Base-by-base conservation (phyloP, 768 basidiomycete genomes). In the Sutorius australiensis region DNA sequence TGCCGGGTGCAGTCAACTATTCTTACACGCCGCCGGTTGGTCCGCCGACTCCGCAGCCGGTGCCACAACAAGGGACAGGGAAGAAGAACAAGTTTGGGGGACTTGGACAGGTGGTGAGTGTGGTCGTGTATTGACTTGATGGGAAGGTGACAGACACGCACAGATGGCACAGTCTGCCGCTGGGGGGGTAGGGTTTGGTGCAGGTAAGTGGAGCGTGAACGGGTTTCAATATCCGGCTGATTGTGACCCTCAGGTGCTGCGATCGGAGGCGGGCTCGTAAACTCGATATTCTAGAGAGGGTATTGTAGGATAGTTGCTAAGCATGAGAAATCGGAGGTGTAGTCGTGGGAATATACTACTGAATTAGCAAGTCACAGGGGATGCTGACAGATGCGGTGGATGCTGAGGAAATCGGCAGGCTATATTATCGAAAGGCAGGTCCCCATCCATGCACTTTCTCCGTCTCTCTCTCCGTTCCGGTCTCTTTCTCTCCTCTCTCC, bases 151-250 rank as follows among this genome's bases (percentile, higher is more conserved):
- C 41, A 21, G 10, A 42, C 2, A 17, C 19, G 30, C 6, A 13
- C 14, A 71, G 70, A 66, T 71, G 64, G 69, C 62, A 5, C 57
- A 63, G 28, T 63, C 71, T 3, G 71, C 72, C 2, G 71, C 66
- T 1, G 67, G 77, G 16, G 80, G 79, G 33, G 67, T 72, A 3
- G 79, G 79, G 1, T 79, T 79, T 46, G 79, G 79, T 17, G 76
- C 74, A 48, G 74, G 75, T 72, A 19, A 59, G 73, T 64, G 13
- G 2, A 0, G 0, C 1, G 27, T 17, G 6, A 0, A n/a, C 2
- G 5, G n/a, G 9, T 13, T 19, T n/a, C 8, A 33, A 10, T 24
- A 9, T 6, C 8, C 8, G 16, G 41, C 55, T 60, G 41, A 56
- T 6, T 37, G 3, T 7, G 30, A 39, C 28, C 5, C 3, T 10